These are phyloP conservation scores for Cyberlindnera xylosilytica DNA, from an alignment of 805 yeast genomes.

Conservation along the genomic window DNA sequence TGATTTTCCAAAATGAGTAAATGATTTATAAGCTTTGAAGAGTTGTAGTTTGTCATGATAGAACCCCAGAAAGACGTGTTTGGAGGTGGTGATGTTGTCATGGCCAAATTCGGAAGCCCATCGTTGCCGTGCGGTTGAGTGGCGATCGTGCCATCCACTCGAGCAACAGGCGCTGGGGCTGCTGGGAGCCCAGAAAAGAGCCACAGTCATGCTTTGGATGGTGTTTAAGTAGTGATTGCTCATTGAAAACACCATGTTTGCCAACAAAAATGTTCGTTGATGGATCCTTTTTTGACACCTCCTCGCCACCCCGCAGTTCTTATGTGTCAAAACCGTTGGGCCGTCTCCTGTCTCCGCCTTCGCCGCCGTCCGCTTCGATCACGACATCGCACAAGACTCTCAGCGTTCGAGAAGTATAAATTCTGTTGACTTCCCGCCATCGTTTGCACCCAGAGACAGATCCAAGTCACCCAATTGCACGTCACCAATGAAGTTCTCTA, in stretches of 20 bases:
- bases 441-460: no score
- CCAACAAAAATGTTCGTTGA: no score
- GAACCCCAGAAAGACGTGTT: no score
- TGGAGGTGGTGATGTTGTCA: neutral
- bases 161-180: no score
- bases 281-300: no score
- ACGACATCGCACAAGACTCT: slow-evolving; percentile 3
- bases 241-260: no score
- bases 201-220: no score
- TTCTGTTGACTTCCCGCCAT: neutral
- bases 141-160: neutral
- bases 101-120: neutral
- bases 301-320: no score
- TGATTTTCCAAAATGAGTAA: neutral
- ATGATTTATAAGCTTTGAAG: neutral
- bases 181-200: no score
- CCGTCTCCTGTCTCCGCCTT: neutral
- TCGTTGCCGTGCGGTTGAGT: neutral
- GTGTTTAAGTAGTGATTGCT: no score
- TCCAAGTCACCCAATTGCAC: slow-evolving; percentile 26
- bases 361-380: neutral
- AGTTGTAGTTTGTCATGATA: no score
- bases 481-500: slow-evolving; percentile 46
- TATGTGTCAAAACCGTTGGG: slow-evolving; percentile 2
- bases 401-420: neutral